phyloP scores from a whole-genome alignment of 495 filamentous ascomycete genomes.

The Penicillium atrosanguineum region DNA sequence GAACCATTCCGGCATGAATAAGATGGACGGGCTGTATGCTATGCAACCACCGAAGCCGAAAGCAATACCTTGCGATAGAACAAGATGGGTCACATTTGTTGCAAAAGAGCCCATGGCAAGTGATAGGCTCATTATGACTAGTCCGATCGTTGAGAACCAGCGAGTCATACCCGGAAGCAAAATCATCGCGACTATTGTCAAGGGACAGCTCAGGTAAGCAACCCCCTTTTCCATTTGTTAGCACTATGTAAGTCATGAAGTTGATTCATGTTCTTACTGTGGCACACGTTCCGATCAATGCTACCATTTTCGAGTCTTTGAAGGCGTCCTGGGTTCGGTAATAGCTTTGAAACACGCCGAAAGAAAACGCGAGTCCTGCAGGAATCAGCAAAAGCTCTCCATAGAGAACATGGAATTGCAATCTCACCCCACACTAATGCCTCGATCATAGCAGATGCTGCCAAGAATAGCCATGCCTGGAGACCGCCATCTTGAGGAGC shows the following conservation, averaged over 20 bases:
- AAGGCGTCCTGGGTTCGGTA: conserved; percentile 18
- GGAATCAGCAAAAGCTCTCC: background rate
- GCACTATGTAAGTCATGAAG: background rate
- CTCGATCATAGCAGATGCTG: conserved; percentile 19
- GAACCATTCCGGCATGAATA: conserved; percentile 57
- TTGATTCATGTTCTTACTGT: conserved; percentile 21
- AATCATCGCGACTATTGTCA: conserved; percentile 21
- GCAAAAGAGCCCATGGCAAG: conserved; percentile 46
- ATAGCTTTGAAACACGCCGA: conserved; percentile 33
- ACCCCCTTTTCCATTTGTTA: conserved; percentile 15
- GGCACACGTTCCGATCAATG: conserved; percentile 51
- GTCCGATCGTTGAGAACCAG: conserved; percentile 21
- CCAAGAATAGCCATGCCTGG: conserved; percentile 23
- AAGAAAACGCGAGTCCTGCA: conserved; percentile 23
- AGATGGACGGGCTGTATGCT: conserved; percentile 44
- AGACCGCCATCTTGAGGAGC: conserved; percentile 19
- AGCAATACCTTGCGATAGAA: conserved; percentile 50
- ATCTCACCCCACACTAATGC: conserved; percentile 18
- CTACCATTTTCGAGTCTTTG: conserved; percentile 35
- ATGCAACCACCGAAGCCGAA: conserved; percentile 48
- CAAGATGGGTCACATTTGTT: conserved; percentile 41
- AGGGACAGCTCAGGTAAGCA: conserved; percentile 22
- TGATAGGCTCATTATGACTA: conserved; percentile 35
- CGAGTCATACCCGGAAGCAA: conserved; percentile 17
- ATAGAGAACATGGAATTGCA: background rate